These are phyloP conservation scores for Colletotrichum sp. DNA, from an alignment of 2,329 filamentous ascomycete species.

Conservation along the genomic window DNA sequence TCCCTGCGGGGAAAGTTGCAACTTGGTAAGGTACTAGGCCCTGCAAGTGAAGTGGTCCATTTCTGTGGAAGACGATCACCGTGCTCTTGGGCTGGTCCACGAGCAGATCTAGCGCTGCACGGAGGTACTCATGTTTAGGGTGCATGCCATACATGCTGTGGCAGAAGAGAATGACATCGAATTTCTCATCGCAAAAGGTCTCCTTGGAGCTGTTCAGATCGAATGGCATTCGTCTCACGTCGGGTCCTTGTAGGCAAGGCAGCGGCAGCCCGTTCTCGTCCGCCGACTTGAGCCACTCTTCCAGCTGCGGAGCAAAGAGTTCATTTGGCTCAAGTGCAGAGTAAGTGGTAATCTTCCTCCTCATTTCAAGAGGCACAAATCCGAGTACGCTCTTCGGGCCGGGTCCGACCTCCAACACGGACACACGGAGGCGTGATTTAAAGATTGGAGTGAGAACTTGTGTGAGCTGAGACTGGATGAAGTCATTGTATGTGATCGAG, in stretches of 20 bases:
- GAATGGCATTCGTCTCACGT: slow-evolving; percentile 47
- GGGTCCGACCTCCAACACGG: slow-evolving; percentile 64
- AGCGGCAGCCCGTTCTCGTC: slow-evolving; percentile 37
- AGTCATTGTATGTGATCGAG: slow-evolving; percentile 49
- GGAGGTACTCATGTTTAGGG: slow-evolving; percentile 49
- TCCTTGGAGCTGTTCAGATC: slow-evolving; percentile 28
- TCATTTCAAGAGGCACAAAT: slow-evolving; percentile 46
- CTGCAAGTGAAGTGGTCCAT: slow-evolving; percentile 44
- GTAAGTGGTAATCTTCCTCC: slow-evolving; percentile 53
- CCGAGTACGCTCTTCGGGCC: slow-evolving; percentile 60
- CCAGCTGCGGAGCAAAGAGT: slow-evolving; percentile 47
- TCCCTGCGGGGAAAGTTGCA: slow-evolving; percentile 50
- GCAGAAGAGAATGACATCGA: slow-evolving; percentile 64
- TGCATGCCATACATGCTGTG: slow-evolving; percentile 69
- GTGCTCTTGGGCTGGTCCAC: slow-evolving; percentile 33
- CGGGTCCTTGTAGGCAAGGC: slow-evolving; percentile 39
- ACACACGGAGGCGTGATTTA: slow-evolving; percentile 45
- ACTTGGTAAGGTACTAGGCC: slow-evolving; percentile 53
- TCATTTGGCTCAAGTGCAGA: slow-evolving; percentile 58
- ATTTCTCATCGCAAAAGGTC: slow-evolving; percentile 38
- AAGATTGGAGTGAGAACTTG: slow-evolving; percentile 45
- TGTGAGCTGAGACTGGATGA: slow-evolving; percentile 56
- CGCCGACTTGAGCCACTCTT: slow-evolving; percentile 43
- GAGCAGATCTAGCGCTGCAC: slow-evolving; percentile 53
- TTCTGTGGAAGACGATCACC: slow-evolving; percentile 62